Percentiles rank a stretch among this genome's conserved stretches.
Evolutionary conservation across 2,329 filamentous ascomycete genomes (phyloP).

Genomic region (Neofusicoccum sp.): DNA sequence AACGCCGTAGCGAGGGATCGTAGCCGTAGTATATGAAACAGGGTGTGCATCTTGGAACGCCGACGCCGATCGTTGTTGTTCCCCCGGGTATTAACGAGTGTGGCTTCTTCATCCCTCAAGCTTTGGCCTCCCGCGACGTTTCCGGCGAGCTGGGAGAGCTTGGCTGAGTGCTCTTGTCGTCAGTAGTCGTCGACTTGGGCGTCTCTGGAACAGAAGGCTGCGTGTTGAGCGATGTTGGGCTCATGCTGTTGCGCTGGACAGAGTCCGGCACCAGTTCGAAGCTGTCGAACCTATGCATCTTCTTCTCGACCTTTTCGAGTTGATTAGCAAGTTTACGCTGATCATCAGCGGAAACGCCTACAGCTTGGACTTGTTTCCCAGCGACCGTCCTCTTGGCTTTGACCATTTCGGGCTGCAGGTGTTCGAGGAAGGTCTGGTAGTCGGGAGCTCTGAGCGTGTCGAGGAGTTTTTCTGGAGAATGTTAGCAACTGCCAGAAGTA

Average conservation of each 20-base stretch:
- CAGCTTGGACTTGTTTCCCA: constrained; percentile 45
- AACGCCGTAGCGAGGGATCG: constrained; percentile 17
- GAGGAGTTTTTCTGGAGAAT: constrained; percentile 71
- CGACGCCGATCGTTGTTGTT: constrained; percentile 5
- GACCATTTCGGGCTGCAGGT: constrained; percentile 45
- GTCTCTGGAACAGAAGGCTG: constrained; percentile 13
- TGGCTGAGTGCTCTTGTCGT: constrained; percentile 15
- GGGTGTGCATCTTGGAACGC: constrained; percentile 14
- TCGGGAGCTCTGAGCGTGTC: constrained; percentile 43
- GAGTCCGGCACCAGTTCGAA: constrained; percentile 28
- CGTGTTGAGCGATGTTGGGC: constrained; percentile 13
- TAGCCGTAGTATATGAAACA: constrained; percentile 16
- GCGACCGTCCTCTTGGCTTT: constrained; percentile 43
- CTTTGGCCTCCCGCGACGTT: neutral
- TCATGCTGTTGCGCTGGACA: constrained; percentile 24
- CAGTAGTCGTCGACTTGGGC: constrained; percentile 13
- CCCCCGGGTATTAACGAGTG: constrained; percentile 9
- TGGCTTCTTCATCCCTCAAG: neutral
- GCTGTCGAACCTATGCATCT: constrained; percentile 45
- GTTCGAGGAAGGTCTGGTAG: constrained; percentile 41
- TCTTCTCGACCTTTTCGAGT: constrained; percentile 43
- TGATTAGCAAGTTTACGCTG: constrained; percentile 18
- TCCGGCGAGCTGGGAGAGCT: constrained; percentile 5
- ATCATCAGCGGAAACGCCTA: constrained; percentile 26
- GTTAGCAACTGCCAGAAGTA: constrained; percentile 17